Evolutionary conservation across 192 early-diverging fungal species (phyloP), one percentile per base, ranked within the genome.

Genomic region (Backusella tuberculispora): DNA sequence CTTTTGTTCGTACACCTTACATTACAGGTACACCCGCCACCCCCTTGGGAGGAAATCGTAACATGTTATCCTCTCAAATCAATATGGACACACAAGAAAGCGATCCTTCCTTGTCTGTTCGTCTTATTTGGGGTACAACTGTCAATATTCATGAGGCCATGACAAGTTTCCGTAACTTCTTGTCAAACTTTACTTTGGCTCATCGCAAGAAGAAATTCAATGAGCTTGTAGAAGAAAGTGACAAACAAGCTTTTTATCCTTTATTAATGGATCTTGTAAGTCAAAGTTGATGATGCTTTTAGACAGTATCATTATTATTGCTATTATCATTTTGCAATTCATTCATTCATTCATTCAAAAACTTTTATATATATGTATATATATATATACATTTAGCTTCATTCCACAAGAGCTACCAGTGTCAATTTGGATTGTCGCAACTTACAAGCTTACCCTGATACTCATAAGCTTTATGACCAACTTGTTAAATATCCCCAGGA

Each of bases 401-500:
- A 89, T 64, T 86, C 87, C 47, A 78, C 84, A 13, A 86, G 91
- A 72, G 78, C 76, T n/a, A 86, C 80, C 66, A 90, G 87, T 77
- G 78, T 99, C 66, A 99, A 99, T 82, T 83, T 99, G 69, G 96
- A 99, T 74, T 95, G 95, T 74, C 80, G 83, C 65, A 97, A 99
- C 70, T 78, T 99, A 6, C 76, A 86, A 6, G 87, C 89, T 2
- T 96, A 93, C 76, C 84, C 87, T 6, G 75, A 84, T 7, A 81
- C 86, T 42, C 71, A 80, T n/a, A 88, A 91, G 69, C 83, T 99
- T 46, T 97, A 97, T 83, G 77, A 90, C 74, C 93, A 96, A 78
- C 80, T 99, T 48, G 83, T 95, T 19, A 92, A 95, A 44, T 99
- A 97, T 81, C 97, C 97, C 12, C 93, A 96, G 56, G 97, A 99